These are phyloP conservation scores for Aspergillus niger DNA, from an alignment of 2,329 filamentous ascomycete genomes.

Conservation along the genomic window DNA sequence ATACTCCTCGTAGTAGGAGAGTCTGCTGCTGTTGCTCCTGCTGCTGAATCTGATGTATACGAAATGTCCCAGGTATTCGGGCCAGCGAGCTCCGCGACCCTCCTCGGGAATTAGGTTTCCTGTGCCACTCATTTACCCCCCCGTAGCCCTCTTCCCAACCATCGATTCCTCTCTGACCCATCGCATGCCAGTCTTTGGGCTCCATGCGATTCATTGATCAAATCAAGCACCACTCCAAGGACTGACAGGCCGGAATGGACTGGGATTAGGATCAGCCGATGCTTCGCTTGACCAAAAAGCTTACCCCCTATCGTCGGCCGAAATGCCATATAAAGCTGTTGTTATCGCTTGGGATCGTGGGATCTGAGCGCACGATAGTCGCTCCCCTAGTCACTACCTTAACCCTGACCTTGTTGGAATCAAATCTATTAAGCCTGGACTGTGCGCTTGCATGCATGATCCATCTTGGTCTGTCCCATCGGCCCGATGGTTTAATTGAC, in stretches of 20 bases:
- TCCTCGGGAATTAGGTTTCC: not conserved
- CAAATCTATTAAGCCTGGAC: constrained; percentile 3
- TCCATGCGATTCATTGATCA: no score
- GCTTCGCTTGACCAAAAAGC: not conserved
- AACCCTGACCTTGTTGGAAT: constrained; percentile 3
- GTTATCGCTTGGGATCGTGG: not conserved
- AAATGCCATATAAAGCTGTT: not conserved
- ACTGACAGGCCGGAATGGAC: not conserved
- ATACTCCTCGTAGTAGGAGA: not conserved
- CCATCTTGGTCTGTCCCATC: constrained; percentile 4
- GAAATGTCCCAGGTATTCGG: not conserved
- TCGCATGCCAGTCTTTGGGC: no score
- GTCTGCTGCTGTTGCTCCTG: not conserved
- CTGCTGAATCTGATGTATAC: not conserved
- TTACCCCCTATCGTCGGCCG: constrained; percentile 1
- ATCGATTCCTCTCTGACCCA: no score
- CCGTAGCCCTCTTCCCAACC: no score
- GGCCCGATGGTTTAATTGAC: not conserved
- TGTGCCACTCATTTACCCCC: not conserved
- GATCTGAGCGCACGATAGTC: constrained; percentile 4
- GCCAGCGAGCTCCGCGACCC: not conserved
- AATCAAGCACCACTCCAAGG: not conserved
- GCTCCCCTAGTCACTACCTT: constrained; percentile 4
- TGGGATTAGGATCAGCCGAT: not conserved
- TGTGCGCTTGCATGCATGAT: constrained; percentile 5